These are phyloP conservation scores for Durotheca rogersii DNA, from an alignment of 495 filamentous ascomycete genomes.

Conservation along the genomic window DNA sequence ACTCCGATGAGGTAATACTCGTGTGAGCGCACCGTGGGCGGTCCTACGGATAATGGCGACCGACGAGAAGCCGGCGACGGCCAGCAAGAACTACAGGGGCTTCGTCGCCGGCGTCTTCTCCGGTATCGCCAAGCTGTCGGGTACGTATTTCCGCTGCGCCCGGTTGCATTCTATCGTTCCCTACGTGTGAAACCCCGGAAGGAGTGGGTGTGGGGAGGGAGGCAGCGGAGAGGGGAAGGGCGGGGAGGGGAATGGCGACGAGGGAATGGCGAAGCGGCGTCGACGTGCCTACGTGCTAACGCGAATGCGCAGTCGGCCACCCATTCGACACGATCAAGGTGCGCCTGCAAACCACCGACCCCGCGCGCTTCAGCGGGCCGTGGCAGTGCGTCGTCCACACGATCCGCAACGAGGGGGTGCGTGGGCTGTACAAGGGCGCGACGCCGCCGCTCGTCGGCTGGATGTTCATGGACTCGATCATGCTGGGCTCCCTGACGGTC, in stretches of 20 bases:
- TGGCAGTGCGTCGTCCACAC: conserved; percentile 84
- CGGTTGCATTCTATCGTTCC: too few relatives aligned
- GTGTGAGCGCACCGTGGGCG: too few relatives aligned
- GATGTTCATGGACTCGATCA: conserved; percentile 97
- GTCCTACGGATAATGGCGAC: conserved; percentile 31
- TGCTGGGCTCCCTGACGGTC: conserved; percentile 88
- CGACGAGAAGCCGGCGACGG: conserved; percentile 33
- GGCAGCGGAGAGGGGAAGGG: too few relatives aligned
- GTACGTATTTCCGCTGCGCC: too few relatives aligned
- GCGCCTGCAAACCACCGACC: conserved; percentile 82
- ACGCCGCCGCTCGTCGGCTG: conserved; percentile 89
- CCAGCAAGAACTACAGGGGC: conserved; percentile 69
- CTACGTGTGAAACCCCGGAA: too few relatives aligned
- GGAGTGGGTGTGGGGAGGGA: too few relatives aligned
- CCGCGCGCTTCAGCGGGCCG: conserved; percentile 77
- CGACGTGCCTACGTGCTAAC: not conserved
- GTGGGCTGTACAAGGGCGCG: conserved; percentile 85
- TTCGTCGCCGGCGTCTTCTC: conserved; percentile 95
- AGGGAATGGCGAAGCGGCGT: not conserved
- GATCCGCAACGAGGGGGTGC: conserved; percentile 73
- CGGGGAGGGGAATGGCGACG: too few relatives aligned
- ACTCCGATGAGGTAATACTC: not conserved
- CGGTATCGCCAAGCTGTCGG: conserved; percentile 85
- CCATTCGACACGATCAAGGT: conserved; percentile 96
- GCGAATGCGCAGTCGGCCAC: conserved; percentile 44